phyloP scores from a whole-genome alignment of 305 asterid genomes.

The Fraxinus sp. region DNA sequence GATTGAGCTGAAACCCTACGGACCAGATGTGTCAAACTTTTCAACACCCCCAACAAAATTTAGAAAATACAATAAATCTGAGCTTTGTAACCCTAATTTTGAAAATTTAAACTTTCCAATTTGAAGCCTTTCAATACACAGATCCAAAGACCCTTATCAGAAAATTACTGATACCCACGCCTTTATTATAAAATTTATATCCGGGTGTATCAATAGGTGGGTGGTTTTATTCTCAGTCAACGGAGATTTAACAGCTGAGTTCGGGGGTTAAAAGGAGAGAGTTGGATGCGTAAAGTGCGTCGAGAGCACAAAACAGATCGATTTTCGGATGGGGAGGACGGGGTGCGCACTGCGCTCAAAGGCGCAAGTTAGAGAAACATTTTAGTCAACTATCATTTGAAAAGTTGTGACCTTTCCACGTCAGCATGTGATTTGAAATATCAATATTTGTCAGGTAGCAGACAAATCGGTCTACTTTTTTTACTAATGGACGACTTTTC shows the following conservation, averaged over 20 bases:
- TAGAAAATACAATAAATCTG: constrained; percentile 16
- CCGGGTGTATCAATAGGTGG: background rate
- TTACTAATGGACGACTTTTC: background rate
- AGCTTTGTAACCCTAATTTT: constrained; percentile 3
- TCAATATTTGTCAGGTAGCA: background rate
- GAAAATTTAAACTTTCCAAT: constrained; percentile 22
- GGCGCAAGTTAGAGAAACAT: constrained; percentile 27
- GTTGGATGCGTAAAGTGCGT: constrained; percentile 64
- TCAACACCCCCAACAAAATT: constrained; percentile 13
- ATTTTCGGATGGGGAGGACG: constrained; percentile 25
- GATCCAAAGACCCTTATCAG: constrained; percentile 27
- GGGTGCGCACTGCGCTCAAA: constrained; percentile 40
- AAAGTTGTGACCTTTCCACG: background rate
- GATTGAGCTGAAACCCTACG: constrained; percentile 13
- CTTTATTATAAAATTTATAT: background rate
- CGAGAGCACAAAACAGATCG: constrained; percentile 49
- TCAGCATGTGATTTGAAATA: background rate
- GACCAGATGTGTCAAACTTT: constrained; percentile 4
- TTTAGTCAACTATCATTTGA: background rate
- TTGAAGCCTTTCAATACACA: constrained; percentile 25
- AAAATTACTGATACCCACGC: constrained; percentile 12
- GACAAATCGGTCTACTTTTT: background rate
- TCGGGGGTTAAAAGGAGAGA: constrained; percentile 22
- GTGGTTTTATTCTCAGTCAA: constrained; percentile 42
- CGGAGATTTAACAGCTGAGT: constrained; percentile 32